Evolutionary conservation across 2,329 filamentous ascomycete species (phyloP).

Genomic region (Metarhizium anisopliae): DNA sequence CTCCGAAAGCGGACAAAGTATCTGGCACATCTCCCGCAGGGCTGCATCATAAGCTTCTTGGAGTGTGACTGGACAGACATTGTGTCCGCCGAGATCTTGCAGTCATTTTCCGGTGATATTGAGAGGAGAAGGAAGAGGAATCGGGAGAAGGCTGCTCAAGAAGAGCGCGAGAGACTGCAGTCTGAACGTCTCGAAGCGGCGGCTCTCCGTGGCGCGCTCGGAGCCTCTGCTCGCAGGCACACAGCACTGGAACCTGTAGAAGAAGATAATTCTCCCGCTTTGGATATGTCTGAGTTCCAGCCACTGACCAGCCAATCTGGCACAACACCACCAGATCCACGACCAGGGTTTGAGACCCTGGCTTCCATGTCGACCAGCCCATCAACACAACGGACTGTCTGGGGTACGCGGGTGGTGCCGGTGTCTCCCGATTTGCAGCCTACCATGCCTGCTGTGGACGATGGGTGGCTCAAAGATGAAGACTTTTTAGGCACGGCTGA

Average conservation of each 20-base stretch:
- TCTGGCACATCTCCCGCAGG: conserved; percentile 73
- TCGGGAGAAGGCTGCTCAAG: conserved; percentile 71
- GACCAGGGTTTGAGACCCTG: conserved; percentile 56
- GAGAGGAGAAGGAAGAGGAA: conserved; percentile 68
- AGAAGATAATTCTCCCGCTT: conserved; percentile 26
- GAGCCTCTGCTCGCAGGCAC: conserved; percentile 23
- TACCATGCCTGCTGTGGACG: conserved; percentile 37
- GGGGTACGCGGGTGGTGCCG: conserved; percentile 73
- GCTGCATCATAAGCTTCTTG: conserved; percentile 84
- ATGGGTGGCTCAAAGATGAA: conserved; percentile 82
- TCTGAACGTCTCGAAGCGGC: conserved; percentile 74
- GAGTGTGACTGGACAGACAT: conserved; percentile 96
- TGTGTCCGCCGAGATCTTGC: conserved; percentile 65
- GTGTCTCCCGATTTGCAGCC: conserved; percentile 46
- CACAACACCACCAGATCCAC: conserved; percentile 46
- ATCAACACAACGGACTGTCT: conserved; percentile 69
- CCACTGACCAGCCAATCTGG: conserved; percentile 45
- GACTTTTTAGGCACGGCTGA: conserved; percentile 59
- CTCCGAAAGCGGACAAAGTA: conserved; percentile 80
- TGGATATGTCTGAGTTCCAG: conserved; percentile 55
- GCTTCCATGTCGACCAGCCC: conserved; percentile 78
- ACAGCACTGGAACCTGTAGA: conserved; percentile 26
- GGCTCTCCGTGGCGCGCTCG: conserved; percentile 46
- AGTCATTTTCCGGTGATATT: conserved; percentile 66
- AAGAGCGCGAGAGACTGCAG: conserved; percentile 76